Evolutionary conservation across 2,329 filamentous ascomycete genomes (phyloP), one percentile per base, ranked within the genome.

Genomic region (Colletotrichum sp.): DNA sequence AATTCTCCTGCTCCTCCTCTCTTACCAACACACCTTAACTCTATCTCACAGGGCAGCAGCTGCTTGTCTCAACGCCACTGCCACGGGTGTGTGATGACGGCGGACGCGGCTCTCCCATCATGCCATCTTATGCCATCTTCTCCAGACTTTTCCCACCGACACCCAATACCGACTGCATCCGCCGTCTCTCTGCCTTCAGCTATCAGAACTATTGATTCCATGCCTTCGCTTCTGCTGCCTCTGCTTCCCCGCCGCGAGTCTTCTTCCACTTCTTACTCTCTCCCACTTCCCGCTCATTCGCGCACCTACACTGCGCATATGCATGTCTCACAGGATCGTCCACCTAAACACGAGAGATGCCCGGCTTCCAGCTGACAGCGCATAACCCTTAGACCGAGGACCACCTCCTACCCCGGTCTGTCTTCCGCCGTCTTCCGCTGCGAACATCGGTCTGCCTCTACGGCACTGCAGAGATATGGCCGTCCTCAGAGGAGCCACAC

Each of bases 241-340:
- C 67, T n/a, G 36, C 67, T 32, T 49, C 57, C 36, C 57, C 57
- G 24, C 28, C 12, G 49, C 44, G 24, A 10, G 24, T 44, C 21
- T n/a, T 26, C 62, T 44, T 44, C 34, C 62, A n/a, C 62, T 44
- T 16, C 36, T 49, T 16, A 15, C 63, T 66, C 36, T n/a, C 68
- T 36, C 67, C 67, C 67, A 69, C 67, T 60, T 69, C 18, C 57
- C 36, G 26, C 36, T 36, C 26, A 26, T 36, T 52, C 36, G 36
- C 26, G 30, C 55, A 49, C 36, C 59, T 34, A 34, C 59, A 21
- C 55, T 49, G 68, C 68, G 57, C 68, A 49, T 70, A 70, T 70
- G 68, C 68, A 70, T 70, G 68, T 70, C 57, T 70, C 24, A 49
- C 68, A 70, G 68, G 52, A 52, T 34, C 57, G 62, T 52, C 55